Evolutionary conservation across 768 basidiomycete species (phyloP), one percentile per base, ranked within the genome.

Genomic region (Tylopilus subfusipes): DNA sequence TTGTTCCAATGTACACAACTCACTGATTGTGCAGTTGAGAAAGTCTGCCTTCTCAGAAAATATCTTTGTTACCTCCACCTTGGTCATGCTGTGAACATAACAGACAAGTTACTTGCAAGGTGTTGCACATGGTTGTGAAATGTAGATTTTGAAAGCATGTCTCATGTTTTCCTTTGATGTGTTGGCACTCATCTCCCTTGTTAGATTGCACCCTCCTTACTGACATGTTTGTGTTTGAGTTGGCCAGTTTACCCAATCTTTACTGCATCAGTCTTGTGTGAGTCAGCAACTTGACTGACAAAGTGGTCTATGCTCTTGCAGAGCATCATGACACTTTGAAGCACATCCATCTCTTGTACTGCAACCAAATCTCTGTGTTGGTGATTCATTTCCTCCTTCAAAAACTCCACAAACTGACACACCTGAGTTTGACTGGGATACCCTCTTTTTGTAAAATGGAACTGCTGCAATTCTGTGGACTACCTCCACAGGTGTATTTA

Each of bases 261-360:
- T 86, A 93, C 34, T 84, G 97, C 3, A 88, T 99, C 58, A 96
- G 97, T 47, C 85, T 99, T 31, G 97, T 98, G 39, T 85, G 95
- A 55, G 94, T 98, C 46, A 83, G 76, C 67, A 92, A 94, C 62
- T 75, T 99, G 52, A 99, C 97, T 11, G 97, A 99, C 67, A 85
- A 96, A 63, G 93, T 93, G 2, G 85, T 98, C 30, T 90, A 89
- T 67, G 80, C 94, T 1, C 82, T 99, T 11, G 91, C 85, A 10
- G 89, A 93, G 57, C 83, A 92, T 16, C 85, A 91, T 63, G 82
- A 84, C 27, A 88, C 92, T 10, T 79, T 98, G 22, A 97, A 99
- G 68, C 87, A 96, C 38, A 93, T 99, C 21, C 97, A 99, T 72
- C 77, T 99, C 46, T 97, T 93, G 3, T 98, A 98, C 68, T 99